phyloP scores from a whole-genome alignment of 208 protist genomes.

The Trypanosoma melophagium region DNA sequence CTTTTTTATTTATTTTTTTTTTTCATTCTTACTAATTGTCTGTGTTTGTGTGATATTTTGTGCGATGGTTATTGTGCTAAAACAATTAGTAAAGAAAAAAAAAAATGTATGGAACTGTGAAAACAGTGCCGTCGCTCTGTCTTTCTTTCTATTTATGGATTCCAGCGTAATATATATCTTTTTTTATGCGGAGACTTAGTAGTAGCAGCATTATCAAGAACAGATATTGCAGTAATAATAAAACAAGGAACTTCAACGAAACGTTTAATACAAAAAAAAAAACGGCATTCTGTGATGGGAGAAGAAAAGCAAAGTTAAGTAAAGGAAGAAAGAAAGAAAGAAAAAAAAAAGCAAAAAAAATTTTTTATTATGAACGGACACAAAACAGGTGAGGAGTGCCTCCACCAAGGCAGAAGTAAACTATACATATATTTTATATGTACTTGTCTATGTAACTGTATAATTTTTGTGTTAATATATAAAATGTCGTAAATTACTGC shows the following conservation, averaged over 20 bases:
- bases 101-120: background rate
- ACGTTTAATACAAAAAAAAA: constrained; percentile 1
- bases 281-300: background rate
- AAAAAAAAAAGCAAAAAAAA: background rate
- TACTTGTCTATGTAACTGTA: constrained; percentile 2
- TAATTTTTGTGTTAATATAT: background rate
- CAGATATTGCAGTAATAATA: background rate
- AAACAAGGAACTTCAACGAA: background rate
- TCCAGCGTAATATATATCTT: no score
- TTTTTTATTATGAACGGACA: background rate
- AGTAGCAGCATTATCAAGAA: background rate
- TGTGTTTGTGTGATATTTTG: background rate
- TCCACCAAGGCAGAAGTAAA: no score
- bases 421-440: background rate
- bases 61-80: background rate
- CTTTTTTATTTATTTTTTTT: background rate
- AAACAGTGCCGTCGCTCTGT: no score
- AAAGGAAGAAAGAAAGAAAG: constrained; percentile 28
- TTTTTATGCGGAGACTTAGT: background rate
- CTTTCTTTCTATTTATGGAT: no score
- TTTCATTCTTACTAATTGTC: background rate
- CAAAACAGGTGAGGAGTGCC: no score
- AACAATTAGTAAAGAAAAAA: background rate
- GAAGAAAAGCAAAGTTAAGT: background rate
- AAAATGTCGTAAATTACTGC: background rate